Evolutionary conservation across 2,329 filamentous ascomycete species (phyloP), one percentile per base, ranked within the genome.

Genomic region (Aspergillus flavus): DNA sequence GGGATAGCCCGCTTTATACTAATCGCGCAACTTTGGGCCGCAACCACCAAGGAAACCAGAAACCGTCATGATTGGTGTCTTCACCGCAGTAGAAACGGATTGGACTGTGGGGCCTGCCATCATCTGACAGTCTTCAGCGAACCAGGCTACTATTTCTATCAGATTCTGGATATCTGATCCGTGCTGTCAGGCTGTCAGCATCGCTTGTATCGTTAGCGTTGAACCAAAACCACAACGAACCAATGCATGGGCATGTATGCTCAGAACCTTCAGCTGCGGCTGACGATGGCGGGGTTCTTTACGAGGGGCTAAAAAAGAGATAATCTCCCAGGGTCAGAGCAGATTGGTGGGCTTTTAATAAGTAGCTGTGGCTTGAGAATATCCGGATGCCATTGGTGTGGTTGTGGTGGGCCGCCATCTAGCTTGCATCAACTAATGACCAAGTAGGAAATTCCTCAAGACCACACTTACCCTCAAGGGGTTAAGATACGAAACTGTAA

Each of bases 1-100:
- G 43, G n/a, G 43, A 46, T 23, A 5, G 9, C 43, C n/a, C n/a
- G 11, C n/a, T 23, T 46, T 46, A 46, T 46, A 21, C n/a, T 23
- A 21, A 21, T 36, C 14, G 6, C 34, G 6, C 34, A 36, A 16
- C 6, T 36, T 43, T 43, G 7, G 41, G 41, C 41, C 19, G 19
- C 21, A 21, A 21, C 41, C 41, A 21, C 19, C 5, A 11, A 32
- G 9, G 11, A 32, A 12, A 6, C 14, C 4, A 36, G 21, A 23
- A 46, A 21, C 6, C 41, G 41, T 6, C 7, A 7, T 43, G 41
- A n/a, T 21, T 43, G 19, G 41, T 43, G 9, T 11, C 19, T 11
- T 21, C 16, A 10, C n/a, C 2, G 19, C 4, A 36, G 6, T 36
- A 0, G 14, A 14, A 21, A n/a, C 1, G 2, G 0, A 46, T 6